These are phyloP conservation scores for Skeletonema tropicum DNA, from an alignment of 108 stramenopile species.

Conservation along the genomic window DNA sequence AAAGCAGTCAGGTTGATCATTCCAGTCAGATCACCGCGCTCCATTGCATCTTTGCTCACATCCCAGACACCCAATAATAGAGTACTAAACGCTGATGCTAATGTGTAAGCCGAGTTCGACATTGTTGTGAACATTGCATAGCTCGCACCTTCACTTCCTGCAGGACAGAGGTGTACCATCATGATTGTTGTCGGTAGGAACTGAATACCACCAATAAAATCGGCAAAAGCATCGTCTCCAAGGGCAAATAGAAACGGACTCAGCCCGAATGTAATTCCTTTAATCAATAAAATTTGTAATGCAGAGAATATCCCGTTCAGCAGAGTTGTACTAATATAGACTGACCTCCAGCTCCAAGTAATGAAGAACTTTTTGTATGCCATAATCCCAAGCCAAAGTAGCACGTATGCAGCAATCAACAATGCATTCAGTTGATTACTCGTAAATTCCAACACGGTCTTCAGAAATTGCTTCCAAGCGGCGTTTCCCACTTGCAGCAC, in stretches of 20 bases:
- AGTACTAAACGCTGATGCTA: slow-evolving; percentile 68
- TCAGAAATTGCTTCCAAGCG: slow-evolving; percentile 84
- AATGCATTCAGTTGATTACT: slow-evolving; percentile 73
- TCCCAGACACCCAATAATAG: slow-evolving; percentile 77
- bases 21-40: slow-evolving; percentile 58
- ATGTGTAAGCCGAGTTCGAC: slow-evolving; percentile 64
- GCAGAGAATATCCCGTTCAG: slow-evolving; percentile 76
- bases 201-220: slow-evolving; percentile 80
- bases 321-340: slow-evolving; percentile 77
- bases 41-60: slow-evolving; percentile 73
- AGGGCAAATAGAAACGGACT: slow-evolving; percentile 78
- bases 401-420: slow-evolving; percentile 67
- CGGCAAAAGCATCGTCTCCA: slow-evolving; percentile 87
- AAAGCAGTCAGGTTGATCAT: slow-evolving; percentile 78
- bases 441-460: slow-evolving; percentile 72
- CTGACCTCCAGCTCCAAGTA: slow-evolving; percentile 76
- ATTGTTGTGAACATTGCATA: slow-evolving; percentile 92
- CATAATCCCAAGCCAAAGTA: slow-evolving; percentile 80
- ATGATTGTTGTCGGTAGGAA: slow-evolving; percentile 83
- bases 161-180: slow-evolving; percentile 85
- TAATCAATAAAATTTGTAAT: slow-evolving; percentile 77
- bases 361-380: slow-evolving; percentile 87
- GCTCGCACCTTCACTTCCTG: slow-evolving; percentile 78
- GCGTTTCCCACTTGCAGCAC: slow-evolving; percentile 84
- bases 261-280: slow-evolving; percentile 81